Conservation (phyloP, 495 filamentous ascomycete genomes). For the Podospora sp. region DNA sequence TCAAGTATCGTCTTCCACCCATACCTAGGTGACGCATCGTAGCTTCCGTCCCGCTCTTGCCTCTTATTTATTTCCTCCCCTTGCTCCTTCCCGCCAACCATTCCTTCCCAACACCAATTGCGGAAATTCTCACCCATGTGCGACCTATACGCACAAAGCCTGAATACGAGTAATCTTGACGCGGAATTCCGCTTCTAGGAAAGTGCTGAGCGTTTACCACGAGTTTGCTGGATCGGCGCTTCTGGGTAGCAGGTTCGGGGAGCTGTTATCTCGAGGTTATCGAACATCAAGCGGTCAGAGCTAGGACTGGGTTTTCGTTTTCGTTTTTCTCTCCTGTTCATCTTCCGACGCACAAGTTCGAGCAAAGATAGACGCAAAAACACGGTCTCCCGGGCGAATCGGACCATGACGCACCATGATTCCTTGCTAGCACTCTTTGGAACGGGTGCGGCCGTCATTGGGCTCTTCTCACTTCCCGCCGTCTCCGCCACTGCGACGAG, state of each 20-base stretch:
- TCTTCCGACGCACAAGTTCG: neutral
- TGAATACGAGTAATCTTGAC: neutral
- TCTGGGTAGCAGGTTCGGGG: neutral
- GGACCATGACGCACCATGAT: conserved; percentile 36
- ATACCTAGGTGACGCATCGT: neutral
- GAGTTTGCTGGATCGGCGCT: neutral
- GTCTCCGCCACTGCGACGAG: conserved; percentile 32
- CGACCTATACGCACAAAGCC: neutral
- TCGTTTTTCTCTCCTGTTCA: neutral
- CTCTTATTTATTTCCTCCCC: neutral
- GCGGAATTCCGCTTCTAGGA: neutral
- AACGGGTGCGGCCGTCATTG: conserved; percentile 40
- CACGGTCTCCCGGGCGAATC: neutral
- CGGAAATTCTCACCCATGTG: neutral
- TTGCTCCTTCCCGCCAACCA: neutral
- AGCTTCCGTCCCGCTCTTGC: neutral
- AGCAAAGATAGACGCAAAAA: conserved; percentile 1
- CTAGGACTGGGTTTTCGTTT: neutral
- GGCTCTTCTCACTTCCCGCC: conserved; percentile 44
- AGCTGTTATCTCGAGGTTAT: neutral
- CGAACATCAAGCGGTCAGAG: neutral
- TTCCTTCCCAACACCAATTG: neutral
- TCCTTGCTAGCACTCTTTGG: conserved; percentile 35
- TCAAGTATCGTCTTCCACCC: neutral
- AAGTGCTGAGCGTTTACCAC: neutral